Evolutionary conservation across 805 yeast genomes (phyloP), one percentile per base, ranked within the genome.

Genomic region (Candida golubevii): DNA sequence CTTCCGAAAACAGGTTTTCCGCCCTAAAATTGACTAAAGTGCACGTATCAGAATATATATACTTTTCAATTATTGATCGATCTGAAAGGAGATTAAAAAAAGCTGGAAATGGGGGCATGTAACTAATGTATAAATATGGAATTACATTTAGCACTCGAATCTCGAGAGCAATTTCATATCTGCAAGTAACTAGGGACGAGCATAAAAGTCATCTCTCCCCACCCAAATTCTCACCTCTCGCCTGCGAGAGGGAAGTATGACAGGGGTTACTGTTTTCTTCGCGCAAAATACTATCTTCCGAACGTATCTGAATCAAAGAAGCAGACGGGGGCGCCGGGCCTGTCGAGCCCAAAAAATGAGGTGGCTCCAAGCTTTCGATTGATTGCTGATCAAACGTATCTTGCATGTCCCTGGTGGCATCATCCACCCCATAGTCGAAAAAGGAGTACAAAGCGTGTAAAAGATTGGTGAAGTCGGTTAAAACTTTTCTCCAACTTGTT

Each of bases 381-480:
- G 26, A 27, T 8, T 11, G 7, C 5, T 23, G 12, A 12, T 28
- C 41, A 3, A 35, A 18, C 8, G 39, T 36, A 34, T 44, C 49
- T 23, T 47, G 48, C 18, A 46, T 23, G 23, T 47, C 53, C 18
- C 39, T 50, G 14, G 40, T 46, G 10, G 49, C 55, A 33, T 57
- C 59, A n/a, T 60, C 70, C 8, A 64, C 63, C 1, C 73, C 70
- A 46, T 70, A 71, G 51, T 70, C 74, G 45, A 71, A 70, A 46
- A 71, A 71, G 18, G 69, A 66, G 46, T 63, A 65, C 27, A 70
- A 40, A 0, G 74, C 75, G 18, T 54, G 55, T 30, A 50, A 45
- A 27, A 50, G 26, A 26, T 40, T 33, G 7, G 45, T 41, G 4
- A 46, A 33, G 13, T 31, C 30, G 15, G 12, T 27, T 33, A 34